Conservation (phyloP, 176 grass and related monocot species). For the Juncus inflexus region DNA sequence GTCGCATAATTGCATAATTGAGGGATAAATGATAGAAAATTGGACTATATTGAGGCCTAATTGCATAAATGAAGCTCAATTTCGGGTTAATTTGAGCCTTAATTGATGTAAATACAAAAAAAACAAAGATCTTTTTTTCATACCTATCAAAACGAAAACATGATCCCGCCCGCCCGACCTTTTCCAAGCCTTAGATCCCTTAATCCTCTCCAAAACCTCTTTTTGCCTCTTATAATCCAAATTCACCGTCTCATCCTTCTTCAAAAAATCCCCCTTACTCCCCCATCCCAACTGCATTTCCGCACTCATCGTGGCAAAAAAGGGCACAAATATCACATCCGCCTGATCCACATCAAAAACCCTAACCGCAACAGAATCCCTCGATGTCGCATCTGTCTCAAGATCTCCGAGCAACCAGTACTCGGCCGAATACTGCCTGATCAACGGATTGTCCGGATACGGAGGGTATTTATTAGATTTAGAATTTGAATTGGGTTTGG, state of each 20-base stretch:
- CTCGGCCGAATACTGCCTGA: conserved; percentile 88
- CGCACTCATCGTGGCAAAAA: conserved; percentile 82
- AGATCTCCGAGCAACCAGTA: conserved; percentile 85
- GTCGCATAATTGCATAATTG: no score
- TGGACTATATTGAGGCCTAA: no score
- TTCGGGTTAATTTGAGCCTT: no score
- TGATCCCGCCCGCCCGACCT: conserved; percentile 74
- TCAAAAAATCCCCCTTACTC: conserved; percentile 56
- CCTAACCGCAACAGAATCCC: conserved; percentile 34
- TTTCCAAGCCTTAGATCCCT: conserved; percentile 51
- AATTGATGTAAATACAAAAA: no score
- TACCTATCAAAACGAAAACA: conserved; percentile 81
- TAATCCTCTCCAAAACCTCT: conserved; percentile 70
- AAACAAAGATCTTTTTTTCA: neutral
- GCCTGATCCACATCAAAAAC: conserved; percentile 51
- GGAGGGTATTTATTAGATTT: conserved; percentile 15
- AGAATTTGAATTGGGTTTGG: no score
- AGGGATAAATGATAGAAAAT: no score
- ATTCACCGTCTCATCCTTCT: conserved; percentile 44
- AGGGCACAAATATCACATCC: conserved; percentile 86
- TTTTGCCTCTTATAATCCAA: conserved; percentile 66
- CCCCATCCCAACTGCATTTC: conserved; percentile 98
- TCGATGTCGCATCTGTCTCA: conserved; percentile 3
- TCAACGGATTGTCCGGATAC: conserved; percentile 64
- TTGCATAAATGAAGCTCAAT: no score